Evolutionary conservation across 306 rosid species (phyloP).

Genomic region (Dalbergia cochinchinensis): DNA sequence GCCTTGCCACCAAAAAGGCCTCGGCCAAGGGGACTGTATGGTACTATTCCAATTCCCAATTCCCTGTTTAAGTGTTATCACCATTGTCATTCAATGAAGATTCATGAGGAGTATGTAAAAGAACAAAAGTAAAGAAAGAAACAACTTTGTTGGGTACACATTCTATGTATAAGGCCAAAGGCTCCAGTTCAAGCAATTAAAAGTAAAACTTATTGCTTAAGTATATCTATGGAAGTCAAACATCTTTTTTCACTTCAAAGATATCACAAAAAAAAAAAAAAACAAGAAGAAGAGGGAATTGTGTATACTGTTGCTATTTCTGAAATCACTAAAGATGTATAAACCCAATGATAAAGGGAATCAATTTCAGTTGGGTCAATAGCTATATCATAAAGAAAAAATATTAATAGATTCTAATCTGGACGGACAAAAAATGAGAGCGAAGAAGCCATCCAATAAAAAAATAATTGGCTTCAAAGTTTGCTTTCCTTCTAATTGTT

Average conservation of each 20-base stretch:
- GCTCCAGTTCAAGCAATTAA: constrained; percentile 12
- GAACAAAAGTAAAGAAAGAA: constrained; percentile 15
- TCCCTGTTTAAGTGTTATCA: constrained; percentile 56
- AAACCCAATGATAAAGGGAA: background rate
- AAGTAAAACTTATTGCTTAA: constrained; percentile 8
- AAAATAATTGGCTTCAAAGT: too few relatives aligned
- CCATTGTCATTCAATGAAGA: constrained; percentile 32
- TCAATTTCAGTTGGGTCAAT: constrained; percentile 4
- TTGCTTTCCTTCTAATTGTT: too few relatives aligned
- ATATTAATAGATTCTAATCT: background rate
- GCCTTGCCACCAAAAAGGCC: constrained; percentile 87
- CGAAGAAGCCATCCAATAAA: too few relatives aligned
- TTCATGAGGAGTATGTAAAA: constrained; percentile 17
- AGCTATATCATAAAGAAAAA: constrained; percentile 22
- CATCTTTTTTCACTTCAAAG: background rate
- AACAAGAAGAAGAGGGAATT: background rate
- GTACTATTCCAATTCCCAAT: constrained; percentile 84
- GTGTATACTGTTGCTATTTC: constrained; percentile 4
- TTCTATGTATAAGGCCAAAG: background rate
- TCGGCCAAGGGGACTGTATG: constrained; percentile 89
- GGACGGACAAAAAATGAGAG: too few relatives aligned
- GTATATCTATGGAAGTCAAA: background rate
- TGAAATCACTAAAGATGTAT: background rate
- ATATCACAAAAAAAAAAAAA: background rate
- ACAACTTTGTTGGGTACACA: background rate